Percentiles rank a stretch among this genome's conserved stretches.
These are phyloP conservation scores for Vickermania spadyakhi DNA, from an alignment of 208 protist genomes.

Conservation along the genomic window DNA sequence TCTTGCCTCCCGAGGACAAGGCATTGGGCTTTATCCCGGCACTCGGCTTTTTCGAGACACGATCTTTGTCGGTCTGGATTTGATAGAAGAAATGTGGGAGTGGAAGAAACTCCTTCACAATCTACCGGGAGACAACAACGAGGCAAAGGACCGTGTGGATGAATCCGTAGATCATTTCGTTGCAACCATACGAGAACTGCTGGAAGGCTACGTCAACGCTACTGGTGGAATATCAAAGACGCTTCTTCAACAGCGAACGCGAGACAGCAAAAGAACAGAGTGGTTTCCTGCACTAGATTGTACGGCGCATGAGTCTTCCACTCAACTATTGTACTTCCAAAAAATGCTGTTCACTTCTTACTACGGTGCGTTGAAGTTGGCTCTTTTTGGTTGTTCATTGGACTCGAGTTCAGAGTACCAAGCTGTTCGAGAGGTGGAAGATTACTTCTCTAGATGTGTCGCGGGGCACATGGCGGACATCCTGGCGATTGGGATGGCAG, in stretches of 20 bases:
- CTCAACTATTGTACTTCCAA: constrained; percentile 73
- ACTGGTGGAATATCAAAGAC: constrained; percentile 42
- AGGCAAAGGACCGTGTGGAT: constrained; percentile 66
- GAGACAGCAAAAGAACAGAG: constrained; percentile 32
- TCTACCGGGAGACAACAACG: constrained; percentile 51
- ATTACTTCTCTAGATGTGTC: background rate
- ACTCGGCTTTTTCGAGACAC: constrained; percentile 54
- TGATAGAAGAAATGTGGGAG: constrained; percentile 68
- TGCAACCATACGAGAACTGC: constrained; percentile 36
- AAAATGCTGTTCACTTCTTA: constrained; percentile 69
- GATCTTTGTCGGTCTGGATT: constrained; percentile 70
- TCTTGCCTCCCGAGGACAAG: constrained; percentile 55
- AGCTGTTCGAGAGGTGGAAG: background rate
- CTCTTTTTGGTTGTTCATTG: background rate
- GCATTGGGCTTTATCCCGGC: constrained; percentile 37
- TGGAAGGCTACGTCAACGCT: constrained; percentile 49
- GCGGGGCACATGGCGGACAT: background rate
- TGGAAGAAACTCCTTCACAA: constrained; percentile 52
- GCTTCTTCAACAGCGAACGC: constrained; percentile 31
- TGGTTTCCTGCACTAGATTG: constrained; percentile 73
- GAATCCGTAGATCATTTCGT: constrained; percentile 46
- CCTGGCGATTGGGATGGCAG: background rate
- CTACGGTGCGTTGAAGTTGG: constrained; percentile 51
- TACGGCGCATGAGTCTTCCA: constrained; percentile 65
- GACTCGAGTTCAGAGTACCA: background rate